Evolutionary conservation across 148 eudicot species (phyloP).

Genomic region (Chenopodium berlandieri): DNA sequence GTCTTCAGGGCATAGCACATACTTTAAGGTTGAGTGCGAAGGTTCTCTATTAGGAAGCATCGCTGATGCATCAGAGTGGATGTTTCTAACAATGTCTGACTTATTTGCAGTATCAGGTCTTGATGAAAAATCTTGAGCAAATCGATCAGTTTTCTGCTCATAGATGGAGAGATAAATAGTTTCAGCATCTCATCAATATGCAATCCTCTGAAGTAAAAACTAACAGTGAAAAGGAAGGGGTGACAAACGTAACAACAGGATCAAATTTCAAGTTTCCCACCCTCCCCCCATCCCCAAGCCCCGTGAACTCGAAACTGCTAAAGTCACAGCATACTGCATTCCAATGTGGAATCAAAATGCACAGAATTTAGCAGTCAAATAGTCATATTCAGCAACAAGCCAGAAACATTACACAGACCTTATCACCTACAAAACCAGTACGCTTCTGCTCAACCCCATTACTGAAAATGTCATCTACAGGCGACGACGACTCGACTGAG

Average conservation of each 20-base stretch:
- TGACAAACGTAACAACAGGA: background rate
- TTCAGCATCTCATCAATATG: slow-evolving; percentile 15
- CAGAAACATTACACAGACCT: slow-evolving; percentile 18
- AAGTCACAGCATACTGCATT: background rate
- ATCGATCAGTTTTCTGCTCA: slow-evolving; percentile 8
- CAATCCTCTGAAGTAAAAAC: background rate
- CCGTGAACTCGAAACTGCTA: background rate
- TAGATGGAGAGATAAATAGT: slow-evolving; percentile 4
- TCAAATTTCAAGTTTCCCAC: background rate
- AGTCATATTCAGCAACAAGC: slow-evolving; percentile 15
- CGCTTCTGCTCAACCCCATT: slow-evolving; percentile 17
- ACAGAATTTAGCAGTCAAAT: background rate
- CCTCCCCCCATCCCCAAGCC: background rate
- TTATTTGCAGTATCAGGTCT: slow-evolving; percentile 11
- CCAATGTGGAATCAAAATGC: slow-evolving; percentile 5
- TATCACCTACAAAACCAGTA: slow-evolving; percentile 17
- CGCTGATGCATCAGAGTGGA: slow-evolving; percentile 29
- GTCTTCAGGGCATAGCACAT: slow-evolving; percentile 19
- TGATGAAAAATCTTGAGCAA: slow-evolving; percentile 18
- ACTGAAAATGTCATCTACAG: slow-evolving; percentile 23
- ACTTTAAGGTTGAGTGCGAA: slow-evolving; percentile 18
- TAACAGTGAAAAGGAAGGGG: background rate
- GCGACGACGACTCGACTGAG: slow-evolving; percentile 30
- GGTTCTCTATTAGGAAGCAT: slow-evolving; percentile 28
- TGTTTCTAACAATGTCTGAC: slow-evolving; percentile 21